Evolutionary conservation across 2,329 filamentous ascomycete species (phyloP), one percentile per base, ranked within the genome.

Genomic region (Cytospora chrysosperma): DNA sequence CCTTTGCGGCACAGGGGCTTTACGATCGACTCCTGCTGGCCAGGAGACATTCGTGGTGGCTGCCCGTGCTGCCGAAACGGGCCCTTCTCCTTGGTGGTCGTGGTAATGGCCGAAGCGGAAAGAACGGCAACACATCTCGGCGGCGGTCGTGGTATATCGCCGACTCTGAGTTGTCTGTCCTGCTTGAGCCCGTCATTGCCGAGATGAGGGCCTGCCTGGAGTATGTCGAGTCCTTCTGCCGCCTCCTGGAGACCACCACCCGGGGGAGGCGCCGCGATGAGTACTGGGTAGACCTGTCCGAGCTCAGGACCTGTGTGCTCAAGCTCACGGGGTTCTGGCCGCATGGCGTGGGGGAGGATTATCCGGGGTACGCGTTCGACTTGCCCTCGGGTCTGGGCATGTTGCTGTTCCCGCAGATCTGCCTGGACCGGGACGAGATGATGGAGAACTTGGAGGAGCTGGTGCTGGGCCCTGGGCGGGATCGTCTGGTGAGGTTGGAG

Each of bases 1-100:
- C 56, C 4, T 13, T 17, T 19, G 37, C 47, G 0, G 57, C 57
- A 3, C 27, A 40, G 4, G 32, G 8, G 7, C 24, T 59, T 0
- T 53, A 59, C 19, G 49, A 43, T 28, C 49, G 57, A 5, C 57
- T 59, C 32, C n/a, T 28, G 19, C 51, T 30, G 28, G 51, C 57
- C 19, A 19, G 49, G 30, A 17, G 24, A 21, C 56, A 37, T 17
- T 28, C 56, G 9, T 19, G 21, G 24, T 27, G 57, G 30, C 4
- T 53, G 8, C 49, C 40, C 17, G 32, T 13, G 12, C 2, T 34
- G 32, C 32, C 32, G 12, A 34, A 3, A 34, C 10, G 32, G 32
- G 4, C 4, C 10, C 10, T 34, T 12, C 32, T 34, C 32, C 10
- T 15, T 12, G 32, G 32, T 34, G 32, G 32, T 34, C 12, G 32